Evolutionary conservation across 257 asterid species (phyloP), one percentile per base, ranked within the genome.

Genomic region (Forsythia viridissima): DNA sequence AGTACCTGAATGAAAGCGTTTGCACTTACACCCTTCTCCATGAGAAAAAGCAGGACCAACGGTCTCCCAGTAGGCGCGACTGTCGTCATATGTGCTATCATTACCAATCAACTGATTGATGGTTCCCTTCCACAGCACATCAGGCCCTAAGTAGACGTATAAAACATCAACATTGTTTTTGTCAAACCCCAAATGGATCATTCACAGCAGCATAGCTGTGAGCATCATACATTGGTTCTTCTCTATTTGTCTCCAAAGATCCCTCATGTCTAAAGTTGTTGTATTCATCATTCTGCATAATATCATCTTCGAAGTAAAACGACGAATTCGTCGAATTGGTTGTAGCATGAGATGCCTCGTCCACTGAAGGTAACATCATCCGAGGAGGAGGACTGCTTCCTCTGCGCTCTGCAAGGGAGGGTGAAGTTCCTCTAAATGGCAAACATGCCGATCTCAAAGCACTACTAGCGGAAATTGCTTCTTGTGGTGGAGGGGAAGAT

Each of bases 321-420:
- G 59, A 57, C 66, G n/a, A n/a, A 57, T 88, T 85, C 4, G 77
- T 78, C 88, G 85, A 77, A 71, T 82, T 87, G 38, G 74, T 87
- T 52, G 94, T 79, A 84, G 61, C 78, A 69, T 79, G 88, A 75
- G 91, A 77, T 24, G 82, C 87, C 76, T 86, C 92, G 21, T 88
- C 90, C 55, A 82, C 84, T 40, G 92, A 87, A 63, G 92, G 86
- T 77, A 90, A 80, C 77, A 71, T 86, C 89, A 82, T 88, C 80
- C 76, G 68, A 40, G 90, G 79, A 55, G 92, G 88, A 75, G 83
- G 85, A 61, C 43, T 80, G 79, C 83, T 86, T 48, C 88, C 92
- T 82, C 92, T 80, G 61, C 85, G 83, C 83, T 87, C 95, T 18
- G 90, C 89, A 70, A 86, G 76, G 39, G 90, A 86, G 65, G 84